Conservation (phyloP, 2,329 filamentous ascomycete genomes). For the Ceratocystis smalleyi region DNA sequence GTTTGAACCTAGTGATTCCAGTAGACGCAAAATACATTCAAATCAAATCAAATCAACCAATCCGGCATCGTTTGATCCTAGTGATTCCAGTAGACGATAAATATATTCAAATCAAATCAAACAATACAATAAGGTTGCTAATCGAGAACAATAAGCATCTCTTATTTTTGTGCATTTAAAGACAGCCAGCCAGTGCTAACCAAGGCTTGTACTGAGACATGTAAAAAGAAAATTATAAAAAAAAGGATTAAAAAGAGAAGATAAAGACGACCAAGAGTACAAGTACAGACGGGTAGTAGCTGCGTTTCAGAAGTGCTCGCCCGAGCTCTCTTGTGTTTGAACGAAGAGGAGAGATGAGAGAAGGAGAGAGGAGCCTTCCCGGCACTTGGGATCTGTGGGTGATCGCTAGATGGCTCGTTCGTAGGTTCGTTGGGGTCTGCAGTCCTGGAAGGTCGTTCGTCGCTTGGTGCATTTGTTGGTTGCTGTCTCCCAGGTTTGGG, state of each 20-base stretch:
- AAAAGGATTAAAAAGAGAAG: background rate
- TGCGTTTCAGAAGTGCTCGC: constrained; percentile 1
- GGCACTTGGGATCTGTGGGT: background rate
- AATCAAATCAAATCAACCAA: too few relatives aligned
- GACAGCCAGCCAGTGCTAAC: too few relatives aligned
- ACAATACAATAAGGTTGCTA: too few relatives aligned
- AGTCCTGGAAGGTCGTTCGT: background rate
- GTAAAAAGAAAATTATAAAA: background rate
- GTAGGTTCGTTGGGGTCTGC: background rate
- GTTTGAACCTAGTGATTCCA: too few relatives aligned
- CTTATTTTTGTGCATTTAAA: background rate
- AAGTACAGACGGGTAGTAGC: background rate
- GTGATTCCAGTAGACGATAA: too few relatives aligned
- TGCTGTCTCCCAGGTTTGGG: background rate
- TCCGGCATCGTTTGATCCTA: too few relatives aligned
- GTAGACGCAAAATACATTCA: too few relatives aligned
- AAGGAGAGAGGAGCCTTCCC: background rate
- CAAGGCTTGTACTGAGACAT: too few relatives aligned
- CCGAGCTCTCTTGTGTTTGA: background rate
- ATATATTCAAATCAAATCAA: too few relatives aligned
- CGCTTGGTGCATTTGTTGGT: background rate
- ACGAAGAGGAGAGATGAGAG: background rate
- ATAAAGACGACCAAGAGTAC: too few relatives aligned
- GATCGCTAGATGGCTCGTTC: background rate
- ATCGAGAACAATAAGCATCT: background rate